Percentiles rank a stretch among this genome's conserved stretches.
Conservation (phyloP, 176 grass and related monocot genomes). For the Rhynchospora tenuis region DNA sequence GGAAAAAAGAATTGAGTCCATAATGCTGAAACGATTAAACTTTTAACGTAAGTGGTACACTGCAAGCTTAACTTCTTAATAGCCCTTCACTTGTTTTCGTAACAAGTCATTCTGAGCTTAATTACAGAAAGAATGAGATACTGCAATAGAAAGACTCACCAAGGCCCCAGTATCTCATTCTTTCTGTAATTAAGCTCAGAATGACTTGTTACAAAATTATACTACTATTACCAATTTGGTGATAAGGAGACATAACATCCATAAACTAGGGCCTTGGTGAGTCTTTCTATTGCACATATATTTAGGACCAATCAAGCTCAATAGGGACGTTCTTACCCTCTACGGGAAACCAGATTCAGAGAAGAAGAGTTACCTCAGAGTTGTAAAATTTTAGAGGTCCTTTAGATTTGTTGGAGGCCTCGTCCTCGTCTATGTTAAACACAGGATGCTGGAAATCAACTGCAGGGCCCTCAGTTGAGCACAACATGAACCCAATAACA, state of each 20-base stretch:
- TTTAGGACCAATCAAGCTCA: background rate
- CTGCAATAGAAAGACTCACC: too few relatives aligned
- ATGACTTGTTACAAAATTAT: background rate
- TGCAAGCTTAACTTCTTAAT: too few relatives aligned
- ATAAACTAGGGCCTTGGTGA: background rate
- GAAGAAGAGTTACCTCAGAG: conserved; percentile 39
- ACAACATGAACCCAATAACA: conserved; percentile 98
- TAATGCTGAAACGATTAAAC: background rate
- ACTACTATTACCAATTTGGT: background rate
- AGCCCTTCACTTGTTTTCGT: too few relatives aligned
- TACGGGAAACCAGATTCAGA: background rate
- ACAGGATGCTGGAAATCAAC: conserved; percentile 80
- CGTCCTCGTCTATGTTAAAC: conserved; percentile 63
- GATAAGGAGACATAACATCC: background rate
- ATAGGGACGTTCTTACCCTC: background rate
- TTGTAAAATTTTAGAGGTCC: conserved; percentile 93
- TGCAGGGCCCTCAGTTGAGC: conserved; percentile 66
- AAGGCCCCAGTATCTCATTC: background rate
- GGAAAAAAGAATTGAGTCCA: background rate
- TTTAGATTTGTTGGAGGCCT: conserved; percentile 57
- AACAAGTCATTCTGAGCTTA: background rate
- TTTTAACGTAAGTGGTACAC: background rate
- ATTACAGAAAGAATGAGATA: background rate
- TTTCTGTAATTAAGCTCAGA: background rate
- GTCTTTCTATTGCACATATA: background rate